A percentile compares a stretch with the other conserved stretches of the same genome.
Conservation (phyloP, 1,139 yeast genomes). For the Candida buenavistaensis region DNA sequence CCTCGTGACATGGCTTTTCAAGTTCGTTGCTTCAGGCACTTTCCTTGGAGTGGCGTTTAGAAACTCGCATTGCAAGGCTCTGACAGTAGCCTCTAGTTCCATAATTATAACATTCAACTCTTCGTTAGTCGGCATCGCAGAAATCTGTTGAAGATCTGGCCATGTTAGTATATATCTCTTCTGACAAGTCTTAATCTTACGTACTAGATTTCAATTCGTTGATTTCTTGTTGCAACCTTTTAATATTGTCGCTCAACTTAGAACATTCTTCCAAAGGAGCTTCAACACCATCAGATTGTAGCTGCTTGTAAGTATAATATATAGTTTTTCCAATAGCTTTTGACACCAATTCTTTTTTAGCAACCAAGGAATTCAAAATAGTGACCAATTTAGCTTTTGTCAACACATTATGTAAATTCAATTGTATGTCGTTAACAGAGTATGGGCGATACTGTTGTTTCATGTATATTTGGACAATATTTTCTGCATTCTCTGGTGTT, state of each 20-base stretch:
- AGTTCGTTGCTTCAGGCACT: no score
- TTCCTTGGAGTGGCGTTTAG: no score
- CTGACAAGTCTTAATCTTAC: neutral
- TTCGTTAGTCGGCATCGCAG: no score
- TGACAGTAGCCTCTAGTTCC: no score
- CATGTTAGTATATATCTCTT: neutral
- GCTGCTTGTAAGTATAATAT: slow-evolving; percentile 31
- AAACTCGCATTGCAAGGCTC: no score
- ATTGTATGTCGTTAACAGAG: slow-evolving; percentile 35
- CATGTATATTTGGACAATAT: slow-evolving; percentile 23
- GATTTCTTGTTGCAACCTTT: slow-evolving; percentile 8
- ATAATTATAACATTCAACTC: neutral
- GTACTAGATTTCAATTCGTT: slow-evolving; percentile 11
- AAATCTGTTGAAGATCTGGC: no score
- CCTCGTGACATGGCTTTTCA: no score
- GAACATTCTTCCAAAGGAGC: slow-evolving; percentile 8
- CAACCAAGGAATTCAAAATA: slow-evolving; percentile 27
- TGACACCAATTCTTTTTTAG: slow-evolving; percentile 22
- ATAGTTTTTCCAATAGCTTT: slow-evolving; percentile 36
- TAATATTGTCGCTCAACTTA: neutral
- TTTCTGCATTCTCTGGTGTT: slow-evolving; percentile 7
- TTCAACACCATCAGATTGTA: slow-evolving; percentile 5
- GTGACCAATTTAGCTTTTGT: slow-evolving; percentile 25
- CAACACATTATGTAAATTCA: slow-evolving; percentile 33
- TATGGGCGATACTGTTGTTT: slow-evolving; percentile 39